Base-by-base conservation (phyloP, 768 basidiomycete genomes). In the Antrodiella citrinella region DNA sequence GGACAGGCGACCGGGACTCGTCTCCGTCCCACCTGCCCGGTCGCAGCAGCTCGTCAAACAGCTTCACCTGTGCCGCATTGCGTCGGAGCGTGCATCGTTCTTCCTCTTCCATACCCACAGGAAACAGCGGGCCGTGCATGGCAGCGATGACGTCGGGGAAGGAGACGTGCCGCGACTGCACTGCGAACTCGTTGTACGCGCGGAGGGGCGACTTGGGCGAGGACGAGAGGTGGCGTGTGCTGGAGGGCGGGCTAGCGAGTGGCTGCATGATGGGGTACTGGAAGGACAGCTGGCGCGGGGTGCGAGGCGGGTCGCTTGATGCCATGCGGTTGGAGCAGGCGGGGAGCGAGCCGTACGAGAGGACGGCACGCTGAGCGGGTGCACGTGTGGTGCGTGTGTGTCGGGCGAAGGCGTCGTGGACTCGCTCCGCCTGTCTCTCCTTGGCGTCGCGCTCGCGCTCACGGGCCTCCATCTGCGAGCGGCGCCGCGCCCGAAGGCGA, bases 111-210 rank as follows among this genome's bases (percentile, higher is more conserved):
- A 51, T 66, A 47, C 75, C 70, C 3, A 61, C 52, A 1, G 74
- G 78, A 56, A 84, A 84, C 18, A 84, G 67, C 3, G 72, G 68
- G 3, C 82, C 82, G 39, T 75, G 69, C 77, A 84, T 82, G 59
- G 75, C 73, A 42, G 60, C 60, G 41, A 80, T 63, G 45, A 84
- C 81, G 26, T 80, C 77, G 45, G 71, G 69, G 62, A 84, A 83
- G 1, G 76, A 62, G 10, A 84, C 73, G 4, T 70, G 57, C 19
- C 69, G 68, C 40, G 52, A 46, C 21, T 52, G 54, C 45, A 57
- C 21, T 11, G 55, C 53, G 21, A 59, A 45, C 35, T 58, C 59
- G 23, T 19, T 69, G 62, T 38, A 67, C 64, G 51, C 71, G 65
- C 44, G 66, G 67, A n/a, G 61, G 45, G 51, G 52, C 45, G 22